These are phyloP conservation scores for Chaetomiaceae sp. DNA, from an alignment of 2,329 filamentous ascomycete species.

Conservation along the genomic window DNA sequence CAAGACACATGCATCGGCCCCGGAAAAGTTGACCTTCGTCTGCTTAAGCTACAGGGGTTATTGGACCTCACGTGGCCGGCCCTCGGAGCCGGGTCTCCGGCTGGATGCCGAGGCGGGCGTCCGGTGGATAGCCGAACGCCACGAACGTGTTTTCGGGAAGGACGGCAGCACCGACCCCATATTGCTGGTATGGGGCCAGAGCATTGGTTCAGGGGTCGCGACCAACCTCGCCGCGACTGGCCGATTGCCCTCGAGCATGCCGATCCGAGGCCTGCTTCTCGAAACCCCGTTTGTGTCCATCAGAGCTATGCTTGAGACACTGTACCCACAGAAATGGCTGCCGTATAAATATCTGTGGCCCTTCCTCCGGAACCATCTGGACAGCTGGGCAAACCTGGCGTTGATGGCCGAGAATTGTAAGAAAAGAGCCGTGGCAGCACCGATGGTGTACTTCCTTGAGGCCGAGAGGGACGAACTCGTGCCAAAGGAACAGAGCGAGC, in stretches of 20 bases:
- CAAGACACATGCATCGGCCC: conserved; percentile 24
- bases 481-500: conserved; percentile 44
- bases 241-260: conserved; percentile 35
- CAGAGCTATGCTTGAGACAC: conserved; percentile 61
- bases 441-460: conserved; percentile 47
- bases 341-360: conserved; percentile 72
- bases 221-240: conserved; percentile 51
- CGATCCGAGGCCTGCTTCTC: conserved; percentile 52
- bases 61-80: conserved; percentile 69
- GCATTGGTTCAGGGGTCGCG: conserved; percentile 68
- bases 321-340: conserved; percentile 77
- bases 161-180: conserved; percentile 33
- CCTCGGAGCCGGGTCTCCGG: conserved; percentile 66
- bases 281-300: conserved; percentile 74
- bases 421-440: conserved; percentile 25
- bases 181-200: conserved; percentile 71
- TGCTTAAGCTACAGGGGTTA: conserved; percentile 65
- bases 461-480: conserved; percentile 57
- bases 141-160: conserved; percentile 28
- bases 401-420: conserved; percentile 35
- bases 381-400: conserved; percentile 49
- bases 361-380: conserved; percentile 62
- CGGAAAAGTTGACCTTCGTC: conserved; percentile 41
- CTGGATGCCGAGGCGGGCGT: conserved; percentile 62
- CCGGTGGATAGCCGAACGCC: conserved; percentile 51